These are phyloP conservation scores for Blepharisma stoltei DNA, from an alignment of 73 alveolate species.

Conservation along the genomic window DNA sequence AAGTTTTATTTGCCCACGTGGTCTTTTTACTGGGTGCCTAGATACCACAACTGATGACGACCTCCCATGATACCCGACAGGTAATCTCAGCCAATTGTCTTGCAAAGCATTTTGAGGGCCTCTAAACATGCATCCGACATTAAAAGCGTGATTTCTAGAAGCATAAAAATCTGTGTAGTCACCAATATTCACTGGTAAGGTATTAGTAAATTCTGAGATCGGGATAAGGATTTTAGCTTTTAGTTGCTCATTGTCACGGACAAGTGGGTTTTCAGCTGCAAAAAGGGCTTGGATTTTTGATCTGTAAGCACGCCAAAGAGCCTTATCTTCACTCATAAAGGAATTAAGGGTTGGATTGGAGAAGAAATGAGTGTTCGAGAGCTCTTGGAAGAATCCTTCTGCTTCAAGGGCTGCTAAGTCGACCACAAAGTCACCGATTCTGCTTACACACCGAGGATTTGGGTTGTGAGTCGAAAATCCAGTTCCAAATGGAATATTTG, in stretches of 20 bases:
- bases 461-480: constrained; percentile 30
- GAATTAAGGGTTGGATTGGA: constrained; percentile 39
- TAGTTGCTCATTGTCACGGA: constrained; percentile 3
- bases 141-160: constrained; percentile 89
- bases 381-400: constrained; percentile 47
- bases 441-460: constrained; percentile 53
- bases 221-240: constrained; percentile 27
- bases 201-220: constrained; percentile 52
- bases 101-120: constrained; percentile 90
- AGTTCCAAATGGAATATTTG: constrained; percentile 73
- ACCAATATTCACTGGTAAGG: constrained; percentile 85
- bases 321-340: constrained; percentile 52
- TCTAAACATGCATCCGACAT: constrained; percentile 87
- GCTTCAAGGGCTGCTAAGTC: constrained; percentile 67
- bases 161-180: constrained; percentile 97
- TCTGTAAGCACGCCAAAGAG: constrained; percentile 56
- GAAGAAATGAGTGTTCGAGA: constrained; percentile 38
- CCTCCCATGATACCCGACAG: constrained; percentile 98
- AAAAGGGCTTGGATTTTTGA: constrained; percentile 40
- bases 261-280: constrained; percentile 20
- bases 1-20: constrained; percentile 45
- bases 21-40: constrained; percentile 36
- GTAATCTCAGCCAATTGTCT: constrained; percentile 93
- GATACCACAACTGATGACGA: constrained; percentile 83
- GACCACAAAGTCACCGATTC: constrained; percentile 66